Conservation (phyloP, 371 early-diverging fungal species). For the Lichtheimia corymbifera region DNA sequence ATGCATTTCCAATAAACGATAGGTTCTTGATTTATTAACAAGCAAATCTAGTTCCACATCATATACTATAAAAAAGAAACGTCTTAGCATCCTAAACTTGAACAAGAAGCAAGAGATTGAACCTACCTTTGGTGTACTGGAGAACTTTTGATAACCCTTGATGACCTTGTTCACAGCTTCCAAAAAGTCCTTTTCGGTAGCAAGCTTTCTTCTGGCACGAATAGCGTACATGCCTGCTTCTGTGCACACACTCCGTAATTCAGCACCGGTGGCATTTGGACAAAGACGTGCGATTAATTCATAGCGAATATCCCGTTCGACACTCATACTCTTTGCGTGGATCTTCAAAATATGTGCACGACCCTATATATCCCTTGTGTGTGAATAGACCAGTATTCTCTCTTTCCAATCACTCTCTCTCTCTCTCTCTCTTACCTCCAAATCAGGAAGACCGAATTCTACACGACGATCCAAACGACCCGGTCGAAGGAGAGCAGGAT, state of each 20-base stretch:
- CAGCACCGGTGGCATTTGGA: conserved; percentile 97
- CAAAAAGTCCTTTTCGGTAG: conserved; percentile 99
- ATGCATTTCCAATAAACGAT: too few species aligned
- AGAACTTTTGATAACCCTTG: conserved; percentile 98
- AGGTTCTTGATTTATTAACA: too few species aligned
- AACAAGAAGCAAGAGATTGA: background rate
- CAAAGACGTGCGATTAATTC: conserved; percentile 95
- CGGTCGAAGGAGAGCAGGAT: conserved; percentile 97
- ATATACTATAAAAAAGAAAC: conserved; percentile 43
- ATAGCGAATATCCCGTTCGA: conserved; percentile 97
- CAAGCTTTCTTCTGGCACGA: conserved; percentile 97
- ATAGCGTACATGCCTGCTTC: conserved; percentile 99
- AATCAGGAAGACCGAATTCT: conserved; percentile 99
- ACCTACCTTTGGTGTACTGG: conserved; percentile 84
- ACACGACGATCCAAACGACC: conserved; percentile 99
- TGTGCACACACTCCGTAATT: conserved; percentile 99
- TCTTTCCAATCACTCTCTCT: background rate
- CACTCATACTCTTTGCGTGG: conserved; percentile 99
- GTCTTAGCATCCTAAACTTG: background rate
- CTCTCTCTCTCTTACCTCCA: conserved; percentile 47
- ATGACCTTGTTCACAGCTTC: conserved; percentile 99
- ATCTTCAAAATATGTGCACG: conserved; percentile 99
- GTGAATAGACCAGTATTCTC: background rate
- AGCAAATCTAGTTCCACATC: conserved; percentile 51
- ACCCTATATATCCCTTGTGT: conserved; percentile 51